Evolutionary conservation across 2,329 filamentous ascomycete genomes (phyloP).

Genomic region (Lasiodiplodia citricola): DNA sequence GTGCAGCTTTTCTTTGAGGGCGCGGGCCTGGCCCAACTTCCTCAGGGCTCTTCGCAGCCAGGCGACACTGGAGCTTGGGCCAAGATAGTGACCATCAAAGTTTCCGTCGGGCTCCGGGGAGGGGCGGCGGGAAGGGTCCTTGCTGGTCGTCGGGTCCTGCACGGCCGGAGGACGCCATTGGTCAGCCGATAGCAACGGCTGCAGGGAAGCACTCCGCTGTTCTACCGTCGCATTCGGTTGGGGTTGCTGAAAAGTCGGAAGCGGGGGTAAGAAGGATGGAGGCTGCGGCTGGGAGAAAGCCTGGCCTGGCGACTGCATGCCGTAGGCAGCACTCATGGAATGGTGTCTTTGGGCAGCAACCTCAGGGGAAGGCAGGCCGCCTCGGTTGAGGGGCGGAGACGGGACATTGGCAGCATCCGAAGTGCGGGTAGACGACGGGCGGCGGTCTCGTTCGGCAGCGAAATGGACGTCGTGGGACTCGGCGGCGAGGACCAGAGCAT

Average conservation of each 20-base stretch:
- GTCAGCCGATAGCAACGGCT: slow-evolving; percentile 7
- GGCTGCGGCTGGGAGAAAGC: not conserved
- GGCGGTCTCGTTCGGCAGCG: slow-evolving; percentile 8
- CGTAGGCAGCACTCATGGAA: slow-evolving; percentile 12
- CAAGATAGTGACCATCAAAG: slow-evolving; percentile 20
- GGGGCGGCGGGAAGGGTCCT: slow-evolving; percentile 18
- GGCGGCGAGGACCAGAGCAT: slow-evolving; percentile 23
- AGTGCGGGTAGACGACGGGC: slow-evolving; percentile 5
- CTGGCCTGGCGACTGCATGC: not conserved
- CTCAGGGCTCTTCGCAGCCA: slow-evolving; percentile 23
- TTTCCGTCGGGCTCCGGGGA: slow-evolving; percentile 23
- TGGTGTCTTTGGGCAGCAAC: not conserved
- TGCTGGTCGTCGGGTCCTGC: slow-evolving; percentile 6
- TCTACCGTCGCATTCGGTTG: slow-evolving; percentile 1
- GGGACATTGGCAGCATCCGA: not conserved
- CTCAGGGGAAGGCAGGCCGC: not conserved
- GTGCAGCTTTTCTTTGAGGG: slow-evolving; percentile 8
- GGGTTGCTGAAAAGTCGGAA: slow-evolving; percentile 17
- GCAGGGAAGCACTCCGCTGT: slow-evolving; percentile 13
- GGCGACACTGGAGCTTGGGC: slow-evolving; percentile 7
- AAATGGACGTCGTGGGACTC: slow-evolving; percentile 20
- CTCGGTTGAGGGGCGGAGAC: not conserved
- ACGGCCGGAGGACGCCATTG: slow-evolving; percentile 13
- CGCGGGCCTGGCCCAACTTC: slow-evolving; percentile 14
- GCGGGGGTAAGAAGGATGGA: slow-evolving; percentile 8